Evolutionary conservation across 2,329 filamentous ascomycete species (phyloP), one percentile per base, ranked within the genome.

Genomic region (Fusarium ambrosium): DNA sequence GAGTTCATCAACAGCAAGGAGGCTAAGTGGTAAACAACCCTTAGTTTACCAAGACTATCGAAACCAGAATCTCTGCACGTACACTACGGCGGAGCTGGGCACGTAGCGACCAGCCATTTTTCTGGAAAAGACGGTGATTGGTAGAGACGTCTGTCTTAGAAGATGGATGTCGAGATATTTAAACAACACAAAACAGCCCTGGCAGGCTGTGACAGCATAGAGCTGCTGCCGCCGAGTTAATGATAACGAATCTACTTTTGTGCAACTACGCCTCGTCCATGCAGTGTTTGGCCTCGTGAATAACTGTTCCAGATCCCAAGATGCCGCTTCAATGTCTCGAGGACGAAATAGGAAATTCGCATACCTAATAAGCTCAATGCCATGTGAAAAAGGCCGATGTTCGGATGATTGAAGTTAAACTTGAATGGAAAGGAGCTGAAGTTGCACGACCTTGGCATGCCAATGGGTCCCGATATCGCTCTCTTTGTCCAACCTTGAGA

Each of bases 1-100:
- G 86, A 80, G 3, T 91, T 91, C 83, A 80, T 89, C 67, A 82
- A 82, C 51, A 86, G 81, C 83, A 89, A 88, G 84, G 89, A 90
- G 72, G 87, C 87, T 70, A 89, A 91, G 85, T 91, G 87, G 87
- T 90, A 86, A 81, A 77, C 45, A 29, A 55, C 58, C 39, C n/a
- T 60, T 62, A 14, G 34, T 37, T 68, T 62, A 39, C 36, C 39
- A 51, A 45, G 39, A n/a, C 27, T 58, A 29, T 41, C 48, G 32
- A 53, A 39, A 37, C 20, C 51, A 60, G 41, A 16, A 53, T 55
- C 16, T 59, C 53, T 66, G 37, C 64, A 56, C 24, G 39, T 58
- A 62, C 36, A 39, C 24, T 20, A 29, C 51, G 24, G 70, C 62
- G 48, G 56, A 64, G 37, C 43, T 60, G 43, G 48, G 36, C 67